These are phyloP conservation scores for Lactifluus piperatus DNA, from an alignment of 768 basidiomycete genomes.

Conservation along the genomic window DNA sequence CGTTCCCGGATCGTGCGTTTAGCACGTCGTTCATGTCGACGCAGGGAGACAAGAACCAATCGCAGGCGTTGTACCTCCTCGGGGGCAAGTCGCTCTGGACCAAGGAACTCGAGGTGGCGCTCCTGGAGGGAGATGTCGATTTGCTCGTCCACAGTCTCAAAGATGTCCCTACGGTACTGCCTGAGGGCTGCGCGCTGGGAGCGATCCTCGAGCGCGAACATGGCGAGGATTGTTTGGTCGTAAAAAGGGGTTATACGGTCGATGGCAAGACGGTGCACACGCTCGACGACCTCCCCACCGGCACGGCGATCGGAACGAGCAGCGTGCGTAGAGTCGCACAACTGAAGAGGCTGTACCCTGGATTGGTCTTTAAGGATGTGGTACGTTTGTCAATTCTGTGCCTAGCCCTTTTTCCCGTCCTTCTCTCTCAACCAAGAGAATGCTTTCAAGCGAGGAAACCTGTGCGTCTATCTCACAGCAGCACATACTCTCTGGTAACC, in stretches of 20 bases:
- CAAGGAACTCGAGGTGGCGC: constrained; percentile 84
- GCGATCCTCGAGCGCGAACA: constrained; percentile 84
- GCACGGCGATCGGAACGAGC: constrained; percentile 91
- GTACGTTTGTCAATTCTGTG: constrained; percentile 45
- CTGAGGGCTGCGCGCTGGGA: constrained; percentile 75
- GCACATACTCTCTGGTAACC: not conserved
- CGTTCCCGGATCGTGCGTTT: constrained; percentile 45
- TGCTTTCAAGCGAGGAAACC: constrained; percentile 61
- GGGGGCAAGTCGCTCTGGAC: constrained; percentile 96
- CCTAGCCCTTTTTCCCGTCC: not conserved
- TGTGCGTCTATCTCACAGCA: constrained; percentile 43
- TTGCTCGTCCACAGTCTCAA: constrained; percentile 91
- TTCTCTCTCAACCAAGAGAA: not conserved
- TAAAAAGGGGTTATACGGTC: constrained; percentile 52
- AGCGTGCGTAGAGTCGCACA: constrained; percentile 92
- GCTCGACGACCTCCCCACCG: constrained; percentile 77
- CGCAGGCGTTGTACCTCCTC: constrained; percentile 73
- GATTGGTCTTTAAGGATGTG: constrained; percentile 76
- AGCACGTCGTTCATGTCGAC: constrained; percentile 58
- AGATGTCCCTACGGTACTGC: constrained; percentile 85
- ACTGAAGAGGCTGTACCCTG: constrained; percentile 66
- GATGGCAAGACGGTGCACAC: constrained; percentile 41
- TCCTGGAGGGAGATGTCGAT: constrained; percentile 67
- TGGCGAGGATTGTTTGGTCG: constrained; percentile 81
- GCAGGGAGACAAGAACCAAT: constrained; percentile 83